Percentiles rank a stretch among this genome's conserved stretches.
phyloP scores from a whole-genome alignment of 108 stramenopile genomes.

The Pelagomonas calceolata region DNA sequence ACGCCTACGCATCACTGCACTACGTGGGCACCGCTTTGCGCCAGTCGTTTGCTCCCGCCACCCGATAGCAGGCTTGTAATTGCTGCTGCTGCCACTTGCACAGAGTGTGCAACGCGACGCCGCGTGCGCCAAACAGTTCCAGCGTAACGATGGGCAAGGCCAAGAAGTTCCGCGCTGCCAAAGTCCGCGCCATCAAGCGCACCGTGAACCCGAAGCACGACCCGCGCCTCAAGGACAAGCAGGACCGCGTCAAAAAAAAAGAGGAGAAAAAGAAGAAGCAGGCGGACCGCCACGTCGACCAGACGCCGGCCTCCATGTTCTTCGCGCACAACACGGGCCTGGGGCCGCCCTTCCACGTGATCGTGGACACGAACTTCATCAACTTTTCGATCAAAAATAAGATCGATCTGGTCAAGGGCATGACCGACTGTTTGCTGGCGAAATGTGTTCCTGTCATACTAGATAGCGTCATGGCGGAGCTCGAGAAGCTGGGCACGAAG shows the following conservation, averaged over 20 bases:
- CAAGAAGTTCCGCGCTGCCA: constrained; percentile 64
- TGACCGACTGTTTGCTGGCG: constrained; percentile 99
- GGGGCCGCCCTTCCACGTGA: constrained; percentile 42
- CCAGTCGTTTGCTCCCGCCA: too few species aligned
- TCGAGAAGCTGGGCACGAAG: constrained; percentile 93
- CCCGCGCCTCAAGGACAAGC: constrained; percentile 61
- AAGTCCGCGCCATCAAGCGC: constrained; percentile 83
- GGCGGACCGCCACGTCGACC: constrained; percentile 65
- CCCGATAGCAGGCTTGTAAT: too few species aligned
- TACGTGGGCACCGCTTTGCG: too few species aligned
- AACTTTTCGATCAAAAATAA: constrained; percentile 97
- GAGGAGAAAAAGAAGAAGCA: constrained; percentile 37
- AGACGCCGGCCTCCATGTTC: constrained; percentile 78
- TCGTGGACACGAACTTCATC: constrained; percentile 99
- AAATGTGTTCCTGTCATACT: constrained; percentile 95
- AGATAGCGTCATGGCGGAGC: constrained; percentile 96
- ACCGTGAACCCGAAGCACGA: constrained; percentile 78
- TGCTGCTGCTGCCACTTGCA: too few species aligned
- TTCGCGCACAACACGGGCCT: constrained; percentile 73
- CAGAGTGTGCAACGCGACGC: too few species aligned
- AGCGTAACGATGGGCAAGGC: constrained; percentile 67
- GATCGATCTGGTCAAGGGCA: constrained; percentile 88
- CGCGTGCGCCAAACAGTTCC: too few species aligned
- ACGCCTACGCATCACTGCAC: too few species aligned
- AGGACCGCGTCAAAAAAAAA: constrained; percentile 47